Evolutionary conservation across 1,284 basidiomycete genomes (phyloP).

Genomic region (Mycosarcoma mackinlayi): DNA sequence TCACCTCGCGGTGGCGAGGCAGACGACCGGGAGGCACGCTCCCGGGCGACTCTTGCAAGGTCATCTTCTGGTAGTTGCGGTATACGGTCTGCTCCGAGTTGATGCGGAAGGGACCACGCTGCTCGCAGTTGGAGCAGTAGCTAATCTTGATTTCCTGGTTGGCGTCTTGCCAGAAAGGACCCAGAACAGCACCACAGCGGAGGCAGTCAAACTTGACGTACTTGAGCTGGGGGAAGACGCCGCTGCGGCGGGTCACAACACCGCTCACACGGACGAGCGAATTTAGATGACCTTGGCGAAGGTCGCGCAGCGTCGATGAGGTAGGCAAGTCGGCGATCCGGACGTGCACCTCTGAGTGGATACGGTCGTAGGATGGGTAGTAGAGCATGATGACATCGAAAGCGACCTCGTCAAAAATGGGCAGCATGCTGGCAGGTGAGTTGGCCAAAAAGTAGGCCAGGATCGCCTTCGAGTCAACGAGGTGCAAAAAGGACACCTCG

Average conservation of each 20-base stretch:
- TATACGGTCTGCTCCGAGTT: conserved; percentile 99
- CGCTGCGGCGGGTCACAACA: conserved; percentile 94
- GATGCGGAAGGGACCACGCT: conserved; percentile 92
- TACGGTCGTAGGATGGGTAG: conserved; percentile 94
- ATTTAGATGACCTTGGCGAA: conserved; percentile 91
- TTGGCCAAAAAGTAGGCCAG: conserved; percentile 97
- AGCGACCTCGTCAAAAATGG: conserved; percentile 95
- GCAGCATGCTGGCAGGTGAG: conserved; percentile 89
- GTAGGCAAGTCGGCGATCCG: conserved; percentile 93
- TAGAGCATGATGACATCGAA: conserved; percentile 92
- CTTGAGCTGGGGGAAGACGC: conserved; percentile 98
- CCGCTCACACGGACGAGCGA: conserved; percentile 93
- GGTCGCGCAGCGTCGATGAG: conserved; percentile 87
- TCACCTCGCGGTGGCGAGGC: conserved; percentile 94
- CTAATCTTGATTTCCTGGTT: conserved; percentile 91
- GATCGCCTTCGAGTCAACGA: conserved; percentile 89
- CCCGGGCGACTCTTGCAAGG: conserved; percentile 97
- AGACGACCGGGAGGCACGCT: conserved; percentile 96
- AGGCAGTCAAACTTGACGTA: conserved; percentile 98
- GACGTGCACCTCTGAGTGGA: conserved; percentile 97
- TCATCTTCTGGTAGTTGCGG: conserved; percentile 99
- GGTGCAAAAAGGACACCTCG: conserved; percentile 93
- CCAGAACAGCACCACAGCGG: conserved; percentile 84
- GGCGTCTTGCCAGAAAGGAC: conserved; percentile 97
- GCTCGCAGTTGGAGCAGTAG: conserved; percentile 87